Evolutionary conservation across 768 basidiomycete genomes (phyloP).

Genomic region (Kwoniella bestiolae): DNA sequence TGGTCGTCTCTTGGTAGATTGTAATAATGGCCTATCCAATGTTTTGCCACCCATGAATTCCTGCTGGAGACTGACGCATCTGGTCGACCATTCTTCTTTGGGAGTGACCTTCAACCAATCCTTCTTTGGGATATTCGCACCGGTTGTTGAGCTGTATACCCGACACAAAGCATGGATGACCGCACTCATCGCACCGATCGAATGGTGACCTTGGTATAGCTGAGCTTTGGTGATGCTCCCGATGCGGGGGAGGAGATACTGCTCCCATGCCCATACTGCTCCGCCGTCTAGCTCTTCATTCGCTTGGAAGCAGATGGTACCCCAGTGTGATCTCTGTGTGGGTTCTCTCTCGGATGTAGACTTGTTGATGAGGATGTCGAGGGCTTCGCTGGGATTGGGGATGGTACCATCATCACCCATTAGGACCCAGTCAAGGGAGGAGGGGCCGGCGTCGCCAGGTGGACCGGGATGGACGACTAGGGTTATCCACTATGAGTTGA

Average conservation of each 20-base stretch:
- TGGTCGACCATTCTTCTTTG: conserved; percentile 15
- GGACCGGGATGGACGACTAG: conserved; percentile 52
- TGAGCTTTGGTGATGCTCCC: conserved; percentile 42
- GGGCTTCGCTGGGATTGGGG: conserved; percentile 28
- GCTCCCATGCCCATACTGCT: conserved; percentile 53
- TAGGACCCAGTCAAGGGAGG: conserved; percentile 51
- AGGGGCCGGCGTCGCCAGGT: conserved; percentile 53
- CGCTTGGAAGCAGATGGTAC: conserved; percentile 50
- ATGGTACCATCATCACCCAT: conserved; percentile 45
- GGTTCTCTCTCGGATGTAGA: conserved; percentile 5
- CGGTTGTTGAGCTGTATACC: conserved; percentile 28
- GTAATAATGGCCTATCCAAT: conserved; percentile 43
- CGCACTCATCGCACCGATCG: conserved; percentile 35
- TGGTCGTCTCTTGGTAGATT: conserved; percentile 30
- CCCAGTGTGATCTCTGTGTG: conserved; percentile 42
- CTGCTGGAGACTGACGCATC: conserved; percentile 17
- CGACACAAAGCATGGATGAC: conserved; percentile 41
- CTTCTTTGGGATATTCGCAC: conserved; percentile 4
- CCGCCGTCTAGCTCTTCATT: conserved; percentile 51
- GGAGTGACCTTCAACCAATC: conserved; percentile 27
- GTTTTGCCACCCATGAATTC: conserved; percentile 39
- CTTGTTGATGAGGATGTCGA: conserved; percentile 24
- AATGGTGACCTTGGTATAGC: conserved; percentile 46
- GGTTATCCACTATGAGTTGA: conserved; percentile 40
- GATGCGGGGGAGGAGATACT: conserved; percentile 38